Base-by-base conservation (phyloP, 2,329 filamentous ascomycete species). In the Fusarium nygamai region DNA sequence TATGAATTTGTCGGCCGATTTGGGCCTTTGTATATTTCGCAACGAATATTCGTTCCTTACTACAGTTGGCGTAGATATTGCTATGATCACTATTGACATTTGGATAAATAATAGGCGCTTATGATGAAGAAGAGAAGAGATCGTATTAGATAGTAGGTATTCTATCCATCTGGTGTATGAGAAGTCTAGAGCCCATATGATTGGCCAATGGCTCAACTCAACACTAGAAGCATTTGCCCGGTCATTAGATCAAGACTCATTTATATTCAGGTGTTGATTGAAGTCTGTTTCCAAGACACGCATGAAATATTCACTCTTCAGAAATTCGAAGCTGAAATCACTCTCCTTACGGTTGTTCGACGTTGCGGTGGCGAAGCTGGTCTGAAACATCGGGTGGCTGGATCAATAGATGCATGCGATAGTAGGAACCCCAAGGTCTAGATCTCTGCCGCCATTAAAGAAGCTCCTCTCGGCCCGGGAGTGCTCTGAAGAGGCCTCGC, bases 401-500 rank as follows among this genome's bases (percentile, higher is more conserved):
- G 46, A 34, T 20, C 29, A 50, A 24, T 61, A 39, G 41, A 34
- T 62, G 16, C 36, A 50, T 50, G 16, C 48, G 22, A 36, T 24
- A 59, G 41, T 17, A 33, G 36, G 29, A 41, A 19, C 36, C 29
- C 20, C 33, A 27, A n/a, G 51, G 39, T 53, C 65, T 43, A 61
- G 46, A 68, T 36, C 29, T 43, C 36, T 36, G 34, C 36, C 20
- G 59, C 36, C n/a, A 34, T 36, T 34, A n/a, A n/a, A 29, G 16
- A 53, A 61, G 27, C n/a, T 31, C 20, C 24, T n/a, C n/a, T 38
- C 19, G 33, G 34, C 59, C 48, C 17, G 41, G 36, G 14, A 36
- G 14, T 27, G 11, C 24, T 51, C 27, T 12, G 48, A 47, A 66
- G 67, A 71, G 66, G 59, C 46, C 65, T 69, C 69, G 20, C 36